Evolutionary conservation across 2,329 filamentous ascomycete genomes (phyloP).

Genomic region (Exophiala dermatitidis): DNA sequence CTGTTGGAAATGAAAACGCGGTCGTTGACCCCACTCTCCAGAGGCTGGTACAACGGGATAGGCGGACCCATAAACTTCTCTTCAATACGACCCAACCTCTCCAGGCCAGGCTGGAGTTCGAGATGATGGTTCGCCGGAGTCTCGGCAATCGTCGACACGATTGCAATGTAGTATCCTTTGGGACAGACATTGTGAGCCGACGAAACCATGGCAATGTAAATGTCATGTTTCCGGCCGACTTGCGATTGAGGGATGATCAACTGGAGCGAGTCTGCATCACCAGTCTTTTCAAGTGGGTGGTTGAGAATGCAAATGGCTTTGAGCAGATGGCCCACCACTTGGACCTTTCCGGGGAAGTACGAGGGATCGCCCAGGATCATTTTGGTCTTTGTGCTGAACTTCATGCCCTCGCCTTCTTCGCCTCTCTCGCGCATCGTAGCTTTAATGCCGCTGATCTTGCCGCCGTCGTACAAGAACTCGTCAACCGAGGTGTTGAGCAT

Average conservation of each 20-base stretch:
- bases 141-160: slow-evolving; percentile 96
- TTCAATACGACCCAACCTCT: slow-evolving; percentile 85
- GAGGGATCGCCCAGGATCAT: slow-evolving; percentile 94
- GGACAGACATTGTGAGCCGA: slow-evolving; percentile 97
- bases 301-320: slow-evolving; percentile 97
- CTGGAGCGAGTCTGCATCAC: slow-evolving; percentile 81
- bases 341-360: slow-evolving; percentile 88
- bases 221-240: slow-evolving; percentile 93
- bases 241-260: slow-evolving; percentile 97
- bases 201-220: slow-evolving; percentile 94
- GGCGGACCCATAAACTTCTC: slow-evolving; percentile 94
- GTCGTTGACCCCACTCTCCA: slow-evolving; percentile 73
- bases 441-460: slow-evolving; percentile 90
- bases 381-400: slow-evolving; percentile 92
- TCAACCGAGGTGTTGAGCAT: slow-evolving; percentile 97
- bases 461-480: slow-evolving; percentile 75
- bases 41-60: slow-evolving; percentile 87
- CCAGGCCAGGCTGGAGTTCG: slow-evolving; percentile 85
- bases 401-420: slow-evolving; percentile 67
- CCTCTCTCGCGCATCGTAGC: slow-evolving; percentile 89
- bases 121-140: slow-evolving; percentile 86
- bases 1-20: slow-evolving; percentile 97
- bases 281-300: slow-evolving; percentile 85
- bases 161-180: slow-evolving; percentile 98
- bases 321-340: slow-evolving; percentile 79